Evolutionary conservation across 495 filamentous ascomycete species (phyloP), one percentile per base, ranked within the genome.

Genomic region (Trichocladium antarcticum): DNA sequence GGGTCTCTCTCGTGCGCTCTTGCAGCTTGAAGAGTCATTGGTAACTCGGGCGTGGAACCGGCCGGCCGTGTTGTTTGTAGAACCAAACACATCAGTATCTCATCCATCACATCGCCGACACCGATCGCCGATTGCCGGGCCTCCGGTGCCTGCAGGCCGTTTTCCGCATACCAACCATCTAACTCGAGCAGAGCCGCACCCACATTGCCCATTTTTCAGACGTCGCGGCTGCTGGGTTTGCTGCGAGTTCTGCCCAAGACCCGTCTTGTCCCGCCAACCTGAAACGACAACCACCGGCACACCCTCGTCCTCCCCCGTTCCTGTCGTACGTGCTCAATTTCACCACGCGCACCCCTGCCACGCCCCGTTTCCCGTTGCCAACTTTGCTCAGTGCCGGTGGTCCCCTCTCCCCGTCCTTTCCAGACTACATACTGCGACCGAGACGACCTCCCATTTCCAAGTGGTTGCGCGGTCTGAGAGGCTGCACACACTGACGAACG

Each of bases 191-290:
- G 56, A 57, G 47, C 36, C 5, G 31, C 31, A 8, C 24, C 8
- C 24, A 8, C 24, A 8, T 48, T 61, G 58, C 61, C 47, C 68
- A 65, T 68, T 68, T 60, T 59, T 59, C 53, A 61, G 63, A 63
- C 61, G 54, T 50, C 52, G 42, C 42, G 49, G 44, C 49, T 43
- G 42, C 21, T 47, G 46, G 22, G 24, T 31, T 28, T 17, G 40
- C 46, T 53, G 36, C 37, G 52, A 49, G 20, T 44, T 21, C 42
- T 40, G 40, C 28, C 16, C 22, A 56, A 45, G 45, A 44, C 19
- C 36, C 39, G 45, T 49, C 55, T 37, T 37, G 55, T 59, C 53
- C 63, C 56, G 59, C 61, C 55, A 45, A 55, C 38, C 60, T 67
- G 64, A 68, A 68, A 68, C 65, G 45, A 49, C 39, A 49, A 41